phyloP scores from a whole-genome alignment of 1,139 yeast genomes.

The Saccharomyces hybrid region DNA sequence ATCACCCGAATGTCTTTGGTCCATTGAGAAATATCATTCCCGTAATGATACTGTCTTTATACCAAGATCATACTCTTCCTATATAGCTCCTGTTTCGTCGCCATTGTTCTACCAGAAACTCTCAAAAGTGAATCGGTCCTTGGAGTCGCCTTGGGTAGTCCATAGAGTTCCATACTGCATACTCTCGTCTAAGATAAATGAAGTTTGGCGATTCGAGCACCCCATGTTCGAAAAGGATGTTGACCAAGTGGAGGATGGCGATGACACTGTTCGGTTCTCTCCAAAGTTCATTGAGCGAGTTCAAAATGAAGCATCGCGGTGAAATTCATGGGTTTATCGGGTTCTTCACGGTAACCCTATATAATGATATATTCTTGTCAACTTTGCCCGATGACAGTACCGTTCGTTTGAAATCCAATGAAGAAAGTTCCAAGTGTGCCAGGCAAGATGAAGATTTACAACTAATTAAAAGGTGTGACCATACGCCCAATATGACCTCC shows the following conservation, averaged over 20 bases:
- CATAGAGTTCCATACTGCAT: constrained; percentile 46
- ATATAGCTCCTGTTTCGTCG: constrained; percentile 57
- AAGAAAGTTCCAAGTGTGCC: not conserved
- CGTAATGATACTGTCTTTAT: constrained; percentile 39
- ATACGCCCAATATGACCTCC: constrained; percentile 50
- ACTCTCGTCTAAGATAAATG: constrained; percentile 37
- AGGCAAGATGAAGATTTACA: not conserved
- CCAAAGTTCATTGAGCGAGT: constrained; percentile 23
- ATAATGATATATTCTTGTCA: constrained; percentile 49
- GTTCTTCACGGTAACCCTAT: constrained; percentile 59
- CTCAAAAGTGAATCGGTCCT: constrained; percentile 21
- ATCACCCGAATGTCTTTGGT: constrained; percentile 64
- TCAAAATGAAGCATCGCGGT: constrained; percentile 39
- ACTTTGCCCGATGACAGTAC: constrained; percentile 40
- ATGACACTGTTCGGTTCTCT: constrained; percentile 12
- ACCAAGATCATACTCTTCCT: constrained; percentile 56
- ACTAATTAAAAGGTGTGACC: constrained; percentile 27
- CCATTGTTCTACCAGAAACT: constrained; percentile 41
- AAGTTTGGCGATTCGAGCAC: constrained; percentile 50
- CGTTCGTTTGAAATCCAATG: constrained; percentile 5
- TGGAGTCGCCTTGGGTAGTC: constrained; percentile 54
- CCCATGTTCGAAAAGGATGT: constrained; percentile 29
- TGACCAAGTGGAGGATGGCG: not conserved
- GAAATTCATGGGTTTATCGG: constrained; percentile 71
- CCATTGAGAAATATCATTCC: constrained; percentile 32